phyloP scores from a whole-genome alignment of 2,329 filamentous ascomycete species.

The Ophiostoma triangulosporum region DNA sequence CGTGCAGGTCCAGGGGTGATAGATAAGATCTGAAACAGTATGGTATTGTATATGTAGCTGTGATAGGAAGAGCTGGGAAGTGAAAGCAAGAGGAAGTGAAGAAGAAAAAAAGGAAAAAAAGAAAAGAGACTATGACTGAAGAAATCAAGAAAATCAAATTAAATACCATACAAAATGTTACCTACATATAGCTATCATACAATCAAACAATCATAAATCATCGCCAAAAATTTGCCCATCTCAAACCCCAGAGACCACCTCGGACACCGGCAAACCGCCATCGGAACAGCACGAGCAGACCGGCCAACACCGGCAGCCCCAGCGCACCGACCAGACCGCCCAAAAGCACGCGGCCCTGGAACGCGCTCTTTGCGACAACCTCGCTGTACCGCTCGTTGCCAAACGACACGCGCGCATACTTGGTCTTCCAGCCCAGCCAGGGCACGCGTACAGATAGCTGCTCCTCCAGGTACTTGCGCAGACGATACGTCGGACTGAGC shows the following conservation, averaged over 20 bases:
- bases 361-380: slow-evolving; percentile 54
- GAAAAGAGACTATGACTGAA: too few species aligned
- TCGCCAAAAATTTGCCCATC: too few species aligned
- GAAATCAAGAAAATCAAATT: too few species aligned
- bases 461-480: slow-evolving; percentile 82
- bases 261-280: slow-evolving; percentile 2
- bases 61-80: too few species aligned
- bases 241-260: not conserved
- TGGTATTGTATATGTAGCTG: too few species aligned
- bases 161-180: too few species aligned
- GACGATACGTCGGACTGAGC: slow-evolving; percentile 58
- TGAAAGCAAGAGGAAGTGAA: too few species aligned
- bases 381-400: slow-evolving; percentile 85
- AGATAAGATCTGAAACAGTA: too few species aligned
- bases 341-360: slow-evolving; percentile 51
- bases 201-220: too few species aligned
- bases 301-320: slow-evolving; percentile 16
- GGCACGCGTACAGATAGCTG: slow-evolving; percentile 64
- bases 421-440: slow-evolving; percentile 72
- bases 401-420: slow-evolving; percentile 87
- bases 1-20: too few species aligned
- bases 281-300: slow-evolving; percentile 8
- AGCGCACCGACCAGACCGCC: slow-evolving; percentile 25
- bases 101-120: too few species aligned
- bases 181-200: too few species aligned